Conservation (phyloP, 2,329 filamentous ascomycete species). For the Diaporthe vaccinii region DNA sequence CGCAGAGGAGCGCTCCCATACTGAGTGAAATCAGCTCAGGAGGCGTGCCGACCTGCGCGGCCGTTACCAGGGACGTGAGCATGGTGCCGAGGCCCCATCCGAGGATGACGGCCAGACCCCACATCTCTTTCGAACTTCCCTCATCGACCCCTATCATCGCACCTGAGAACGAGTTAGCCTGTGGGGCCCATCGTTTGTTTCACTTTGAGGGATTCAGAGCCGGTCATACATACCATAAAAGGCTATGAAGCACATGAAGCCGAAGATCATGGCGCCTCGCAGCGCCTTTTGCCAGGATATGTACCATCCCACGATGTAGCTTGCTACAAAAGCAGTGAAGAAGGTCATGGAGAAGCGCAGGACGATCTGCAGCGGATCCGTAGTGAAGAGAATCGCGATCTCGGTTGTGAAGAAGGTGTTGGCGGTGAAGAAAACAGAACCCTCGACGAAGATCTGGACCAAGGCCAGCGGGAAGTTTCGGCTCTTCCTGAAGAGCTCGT, state of each 20-base stretch:
- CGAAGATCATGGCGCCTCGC: not conserved
- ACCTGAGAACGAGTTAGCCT: not conserved
- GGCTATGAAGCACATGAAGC: not conserved
- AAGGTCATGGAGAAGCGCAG: not conserved
- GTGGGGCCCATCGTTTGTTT: not conserved
- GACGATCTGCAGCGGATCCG: not conserved
- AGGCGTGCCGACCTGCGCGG: not conserved
- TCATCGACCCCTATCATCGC: constrained; percentile 5
- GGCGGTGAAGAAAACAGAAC: constrained; percentile 10
- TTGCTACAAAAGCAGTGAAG: not conserved
- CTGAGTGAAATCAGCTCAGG: not conserved
- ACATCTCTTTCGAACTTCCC: not conserved
- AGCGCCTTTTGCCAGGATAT: not conserved
- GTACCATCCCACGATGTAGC: not conserved
- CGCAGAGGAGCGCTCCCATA: not conserved
- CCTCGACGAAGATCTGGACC: not conserved
- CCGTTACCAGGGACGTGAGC: not conserved
- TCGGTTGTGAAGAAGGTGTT: constrained; percentile 2
- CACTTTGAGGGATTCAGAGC: not conserved
- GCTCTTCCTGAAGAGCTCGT: not conserved
- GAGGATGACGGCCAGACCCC: not conserved
- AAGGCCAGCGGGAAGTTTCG: not conserved
- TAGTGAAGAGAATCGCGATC: not conserved
- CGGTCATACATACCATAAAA: not conserved
- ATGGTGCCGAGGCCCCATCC: not conserved